A percentile compares a stretch with the other conserved stretches of the same genome.
phyloP scores from a whole-genome alignment of 805 yeast genomes.

The Kodamaea nitidulidarum region DNA sequence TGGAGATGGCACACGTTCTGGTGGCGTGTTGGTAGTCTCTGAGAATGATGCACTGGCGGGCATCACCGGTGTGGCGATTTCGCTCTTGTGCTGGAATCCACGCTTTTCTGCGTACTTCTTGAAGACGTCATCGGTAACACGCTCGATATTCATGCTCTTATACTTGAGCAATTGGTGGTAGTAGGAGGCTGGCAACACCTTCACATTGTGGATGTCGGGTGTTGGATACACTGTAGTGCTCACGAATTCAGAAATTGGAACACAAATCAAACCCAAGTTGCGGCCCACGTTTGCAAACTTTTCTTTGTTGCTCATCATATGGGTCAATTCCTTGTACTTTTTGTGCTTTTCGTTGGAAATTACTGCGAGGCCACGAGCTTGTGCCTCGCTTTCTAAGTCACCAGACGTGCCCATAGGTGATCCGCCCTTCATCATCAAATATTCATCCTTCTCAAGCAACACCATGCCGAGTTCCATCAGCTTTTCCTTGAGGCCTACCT shows the following conservation, averaged over 20 bases:
- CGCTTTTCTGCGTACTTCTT: slow-evolving; percentile 45
- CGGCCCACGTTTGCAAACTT: slow-evolving; percentile 15
- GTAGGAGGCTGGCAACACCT: slow-evolving; percentile 61
- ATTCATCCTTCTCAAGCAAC: slow-evolving; percentile 26
- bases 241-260: slow-evolving; percentile 57
- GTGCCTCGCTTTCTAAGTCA: slow-evolving; percentile 28
- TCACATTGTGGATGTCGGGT: slow-evolving; percentile 55
- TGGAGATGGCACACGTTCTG: slow-evolving; percentile 14
- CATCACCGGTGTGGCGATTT: slow-evolving; percentile 18
- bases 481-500: slow-evolving; percentile 19
- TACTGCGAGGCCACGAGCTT: slow-evolving; percentile 38
- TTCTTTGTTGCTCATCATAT: slow-evolving; percentile 11
- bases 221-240: slow-evolving; percentile 57
- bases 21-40: slow-evolving; percentile 12
- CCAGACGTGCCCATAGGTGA: no score
- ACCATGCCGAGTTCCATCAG: slow-evolving; percentile 32
- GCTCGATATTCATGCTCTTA: slow-evolving; percentile 43
- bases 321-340: slow-evolving; percentile 18
- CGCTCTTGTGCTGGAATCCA: slow-evolving; percentile 38
- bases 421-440: slow-evolving; percentile 23
- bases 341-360: slow-evolving; percentile 30
- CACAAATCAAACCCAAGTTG: slow-evolving; percentile 42
- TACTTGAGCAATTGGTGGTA: slow-evolving; percentile 46
- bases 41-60: slow-evolving; percentile 17
- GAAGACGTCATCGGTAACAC: slow-evolving; percentile 43